Evolutionary conservation across 2,329 filamentous ascomycete genomes (phyloP), one percentile per base, ranked within the genome.

Genomic region (Tolypocladium tropicale): DNA sequence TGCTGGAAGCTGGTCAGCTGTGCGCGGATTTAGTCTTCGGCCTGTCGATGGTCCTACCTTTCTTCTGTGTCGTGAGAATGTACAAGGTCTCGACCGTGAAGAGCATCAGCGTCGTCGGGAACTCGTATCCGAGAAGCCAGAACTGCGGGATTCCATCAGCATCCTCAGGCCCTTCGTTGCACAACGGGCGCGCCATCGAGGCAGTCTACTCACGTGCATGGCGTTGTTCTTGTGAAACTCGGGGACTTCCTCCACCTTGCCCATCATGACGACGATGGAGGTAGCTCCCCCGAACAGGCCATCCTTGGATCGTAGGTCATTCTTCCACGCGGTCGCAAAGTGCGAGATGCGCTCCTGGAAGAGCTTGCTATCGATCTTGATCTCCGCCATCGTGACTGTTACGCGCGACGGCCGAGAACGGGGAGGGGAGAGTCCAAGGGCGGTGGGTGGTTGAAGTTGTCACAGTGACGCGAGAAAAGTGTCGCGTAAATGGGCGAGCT

Each of bases 101-200:
- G 54, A 99, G 81, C 78, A 99, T 90, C 61, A 99, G 78, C 0
- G 94, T 99, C 41, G 93, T 92, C 36, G 94, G 94, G 68, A 99
- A 99, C 72, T 99, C 94, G 78, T 99, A 99, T 66, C 94, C 94
- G 60, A 99, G 83, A 55, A 99, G 81, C 95, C 95, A 99, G 74
- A 97, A 95, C 92, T 96, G 71, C 58, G 62, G 46, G 46, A 21
- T 50, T 59, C 12, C 21, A 23, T 54, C 18, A 55, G 32, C 25
- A 48, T 41, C 6, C 7, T 23, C 36, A 41, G 43, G 6, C 11
- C 12, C 23, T 32, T 18, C 30, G 49, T 10, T 23, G 4, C 18
- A 18, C 11, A 12, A 12, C 23, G 25, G 30, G 30, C 50, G 54
- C 54, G 52, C 28, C 43, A 32, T 11, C 14, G 18, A 37, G 34